Base-by-base conservation (phyloP, 768 basidiomycete species). In the Lentinula sp. region DNA sequence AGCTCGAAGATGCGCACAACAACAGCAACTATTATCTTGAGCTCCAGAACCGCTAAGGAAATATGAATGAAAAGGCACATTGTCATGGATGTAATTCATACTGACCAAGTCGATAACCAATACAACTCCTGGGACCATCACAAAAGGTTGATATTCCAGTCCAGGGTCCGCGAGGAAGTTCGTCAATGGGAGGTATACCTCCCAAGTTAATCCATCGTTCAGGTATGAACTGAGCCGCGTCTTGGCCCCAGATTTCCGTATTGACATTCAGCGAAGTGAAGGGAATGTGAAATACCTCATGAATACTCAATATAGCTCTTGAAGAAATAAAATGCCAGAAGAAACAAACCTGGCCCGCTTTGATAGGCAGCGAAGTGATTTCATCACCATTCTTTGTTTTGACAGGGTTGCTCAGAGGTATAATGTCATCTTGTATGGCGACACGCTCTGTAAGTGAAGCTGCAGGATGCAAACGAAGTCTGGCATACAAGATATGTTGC, bases 41-140 rank as follows among this genome's bases (percentile, higher is more conserved):
- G 71, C 67, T 78, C 73, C 42, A 74, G 70, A 18, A 77, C 62
- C 28, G 74, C 76, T 72, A 42, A 57, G 39, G 55, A 41, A 59
- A 56, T 32, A 45, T 58, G 13, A 8, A 39, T 13, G n/a, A 8
- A 41, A 6, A 36, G 16, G 46, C 23, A 8, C 33, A n/a, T 43
- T 3, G 28, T 28, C 37, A 39, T 39, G 37, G 7, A 39, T 39
- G 1, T 13, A 13, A 39, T 9, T 39, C 6, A 16, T 15, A 64
- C 68, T 16, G 46, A 72, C 70, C 72, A 48, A 78, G 67, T 9
- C 76, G 68, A 67, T 72, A 77, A 28, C 78, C 78, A 60, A 78
- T 66, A 66, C 78, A 79, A 53, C 37, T 75, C 18, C 78, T 63
- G 12, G 77, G 77, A 6, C 79, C 79, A 62, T 78, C 78, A 60